These are phyloP conservation scores for Debaryomyces hansenii DNA, from an alignment of 805 yeast species.

Conservation along the genomic window DNA sequence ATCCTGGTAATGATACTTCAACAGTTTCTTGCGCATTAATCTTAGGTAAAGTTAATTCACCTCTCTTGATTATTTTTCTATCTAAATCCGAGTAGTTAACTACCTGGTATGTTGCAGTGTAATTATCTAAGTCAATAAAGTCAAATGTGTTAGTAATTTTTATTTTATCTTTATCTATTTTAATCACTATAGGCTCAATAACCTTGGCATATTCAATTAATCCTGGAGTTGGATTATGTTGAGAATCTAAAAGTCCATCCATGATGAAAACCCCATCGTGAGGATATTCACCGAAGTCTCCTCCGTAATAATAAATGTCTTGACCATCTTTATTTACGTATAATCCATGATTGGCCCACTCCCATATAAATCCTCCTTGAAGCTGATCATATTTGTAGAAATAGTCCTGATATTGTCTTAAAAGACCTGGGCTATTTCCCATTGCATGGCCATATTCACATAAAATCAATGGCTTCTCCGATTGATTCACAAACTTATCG, in stretches of 20 bases:
- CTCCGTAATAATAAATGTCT: constrained; percentile 28
- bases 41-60: constrained; percentile 4
- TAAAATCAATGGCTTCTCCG: constrained; percentile 28
- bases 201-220: constrained; percentile 29
- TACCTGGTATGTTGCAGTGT: constrained; percentile 2
- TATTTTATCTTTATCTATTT: constrained; percentile 7
- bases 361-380: constrained; percentile 42
- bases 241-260: constrained; percentile 33
- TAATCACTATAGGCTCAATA: constrained; percentile 27
- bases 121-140: constrained; percentile 15
- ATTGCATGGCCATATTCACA: constrained; percentile 40
- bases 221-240: constrained; percentile 35
- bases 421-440: constrained; percentile 39
- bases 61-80: constrained; percentile 5
- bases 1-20: constrained; percentile 4
- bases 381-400: constrained; percentile 25
- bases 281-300: constrained; percentile 35
- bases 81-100: constrained; percentile 7
- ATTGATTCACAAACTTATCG: constrained; percentile 13
- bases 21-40: constrained; percentile 4
- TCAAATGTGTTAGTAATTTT: constrained; percentile 17
- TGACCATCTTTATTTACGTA: constrained; percentile 10
- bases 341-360: constrained; percentile 40
- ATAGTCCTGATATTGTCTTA: constrained; percentile 30
- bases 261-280: constrained; percentile 36